Conservation (phyloP, 208 protist genomes). For the Vickermania spadyakhi region DNA sequence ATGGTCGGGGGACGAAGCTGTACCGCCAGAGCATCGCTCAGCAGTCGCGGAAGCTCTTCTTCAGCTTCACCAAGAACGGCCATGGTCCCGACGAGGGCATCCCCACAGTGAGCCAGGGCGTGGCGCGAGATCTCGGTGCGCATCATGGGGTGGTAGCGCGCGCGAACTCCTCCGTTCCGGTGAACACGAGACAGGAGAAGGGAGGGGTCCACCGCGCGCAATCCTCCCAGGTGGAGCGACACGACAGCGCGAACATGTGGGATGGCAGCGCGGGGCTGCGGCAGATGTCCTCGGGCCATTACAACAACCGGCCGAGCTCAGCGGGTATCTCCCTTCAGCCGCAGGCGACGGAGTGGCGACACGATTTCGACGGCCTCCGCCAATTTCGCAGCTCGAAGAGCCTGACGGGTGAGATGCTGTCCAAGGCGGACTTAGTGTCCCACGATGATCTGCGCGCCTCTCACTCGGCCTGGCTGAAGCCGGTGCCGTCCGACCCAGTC, state of each 20-base stretch:
- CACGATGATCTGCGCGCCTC: neutral
- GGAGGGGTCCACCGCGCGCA: neutral
- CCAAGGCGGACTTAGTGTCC: neutral
- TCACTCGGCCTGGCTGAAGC: neutral
- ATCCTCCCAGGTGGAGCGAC: neutral
- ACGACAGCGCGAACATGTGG: neutral
- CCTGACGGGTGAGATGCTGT: neutral
- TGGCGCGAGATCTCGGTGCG: too few relatives aligned
- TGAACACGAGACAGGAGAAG: neutral
- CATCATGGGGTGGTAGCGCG: neutral
- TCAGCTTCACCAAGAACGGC: constrained; percentile 15
- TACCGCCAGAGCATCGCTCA: neutral
- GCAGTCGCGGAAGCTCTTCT: neutral
- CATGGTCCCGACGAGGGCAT: constrained; percentile 10
- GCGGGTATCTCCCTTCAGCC: neutral
- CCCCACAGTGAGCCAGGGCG: neutral
- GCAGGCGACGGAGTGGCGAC: neutral
- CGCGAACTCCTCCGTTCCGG: neutral
- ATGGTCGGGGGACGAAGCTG: neutral
- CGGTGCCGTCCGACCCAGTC: neutral
- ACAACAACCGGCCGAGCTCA: neutral
- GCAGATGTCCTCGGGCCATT: neutral
- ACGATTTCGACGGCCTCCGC: neutral
- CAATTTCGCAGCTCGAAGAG: neutral
- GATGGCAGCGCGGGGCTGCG: neutral